These are phyloP conservation scores for Ogataea pignaliae DNA, from an alignment of 805 yeast species.

Conservation along the genomic window DNA sequence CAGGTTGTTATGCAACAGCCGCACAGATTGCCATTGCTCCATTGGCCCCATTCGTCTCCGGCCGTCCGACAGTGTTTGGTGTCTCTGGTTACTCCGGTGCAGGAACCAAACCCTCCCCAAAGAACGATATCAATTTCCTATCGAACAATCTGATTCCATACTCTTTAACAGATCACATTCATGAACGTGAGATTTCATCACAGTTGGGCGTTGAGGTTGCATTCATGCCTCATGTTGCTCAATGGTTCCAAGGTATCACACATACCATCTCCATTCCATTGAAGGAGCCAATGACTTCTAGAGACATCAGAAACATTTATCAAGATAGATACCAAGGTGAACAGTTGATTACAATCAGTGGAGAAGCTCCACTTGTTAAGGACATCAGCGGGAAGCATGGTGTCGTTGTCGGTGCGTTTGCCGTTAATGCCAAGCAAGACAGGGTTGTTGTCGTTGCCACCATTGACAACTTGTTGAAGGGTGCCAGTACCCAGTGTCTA, in stretches of 20 bases:
- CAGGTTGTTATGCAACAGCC: constrained; percentile 99
- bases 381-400: constrained; percentile 95
- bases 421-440: constrained; percentile 81
- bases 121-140: constrained; percentile 76
- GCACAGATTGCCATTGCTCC: constrained; percentile 94
- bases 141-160: constrained; percentile 88
- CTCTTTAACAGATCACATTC: constrained; percentile 93
- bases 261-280: constrained; percentile 90
- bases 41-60: constrained; percentile 58
- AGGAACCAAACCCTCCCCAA: constrained; percentile 97
- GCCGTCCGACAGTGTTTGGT: constrained; percentile 85
- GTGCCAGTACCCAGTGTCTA: constrained; percentile 97
- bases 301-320: constrained; percentile 80
- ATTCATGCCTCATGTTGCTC: constrained; percentile 96
- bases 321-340: constrained; percentile 88
- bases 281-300: constrained; percentile 62
- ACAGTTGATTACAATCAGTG: constrained; percentile 75
- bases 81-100: constrained; percentile 99
- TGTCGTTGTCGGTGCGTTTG: constrained; percentile 92
- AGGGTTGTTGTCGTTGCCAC: constrained; percentile 94
- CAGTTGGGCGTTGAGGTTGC: constrained; percentile 78
- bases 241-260: constrained; percentile 98
- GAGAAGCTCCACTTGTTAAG: constrained; percentile 89
- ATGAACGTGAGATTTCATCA: constrained; percentile 85
- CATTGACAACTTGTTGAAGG: constrained; percentile 92